phyloP scores from a whole-genome alignment of 1,284 basidiomycete genomes.

The Ustilago sp. region DNA sequence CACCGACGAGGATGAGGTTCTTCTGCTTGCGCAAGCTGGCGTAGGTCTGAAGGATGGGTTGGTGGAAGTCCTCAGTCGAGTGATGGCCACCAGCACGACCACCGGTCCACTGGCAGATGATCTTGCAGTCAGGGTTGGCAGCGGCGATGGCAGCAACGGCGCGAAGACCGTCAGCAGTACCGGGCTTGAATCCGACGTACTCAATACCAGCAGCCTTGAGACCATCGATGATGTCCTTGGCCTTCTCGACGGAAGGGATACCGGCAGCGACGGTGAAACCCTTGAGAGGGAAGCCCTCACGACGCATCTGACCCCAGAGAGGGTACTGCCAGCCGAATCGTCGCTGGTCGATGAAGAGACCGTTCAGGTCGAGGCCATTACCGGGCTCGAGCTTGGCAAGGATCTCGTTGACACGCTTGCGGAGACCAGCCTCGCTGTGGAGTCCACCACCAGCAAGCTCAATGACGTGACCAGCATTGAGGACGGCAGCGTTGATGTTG shows the following conservation, averaged over 20 bases:
- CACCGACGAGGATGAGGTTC: slow-evolving; percentile 91
- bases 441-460: slow-evolving; percentile 98
- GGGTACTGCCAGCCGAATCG: slow-evolving; percentile 96
- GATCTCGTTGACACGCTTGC: slow-evolving; percentile 78
- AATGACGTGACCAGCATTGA: slow-evolving; percentile 93
- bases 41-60: slow-evolving; percentile 92
- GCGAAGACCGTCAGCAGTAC: slow-evolving; percentile 94
- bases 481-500: slow-evolving; percentile 75
- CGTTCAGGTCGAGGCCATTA: slow-evolving; percentile 84
- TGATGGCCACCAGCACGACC: slow-evolving; percentile 99
- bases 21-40: slow-evolving; percentile 85
- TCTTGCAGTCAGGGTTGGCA: slow-evolving; percentile 94
- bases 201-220: slow-evolving; percentile 85
- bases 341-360: slow-evolving; percentile 97
- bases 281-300: slow-evolving; percentile 93
- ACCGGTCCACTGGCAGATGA: slow-evolving; percentile 98
- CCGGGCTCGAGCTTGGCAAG: slow-evolving; percentile 56
- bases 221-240: slow-evolving; percentile 87
- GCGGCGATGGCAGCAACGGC: slow-evolving; percentile 96
- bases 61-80: slow-evolving; percentile 98
- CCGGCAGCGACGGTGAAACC: slow-evolving; percentile 98
- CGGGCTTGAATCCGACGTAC: slow-evolving; percentile 97
- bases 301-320: slow-evolving; percentile 95
- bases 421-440: slow-evolving; percentile 88
- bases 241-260: slow-evolving; percentile 91